Evolutionary conservation across 768 basidiomycete species (phyloP), one percentile per base, ranked within the genome.

Genomic region (Hydnomerulius pinastri): DNA sequence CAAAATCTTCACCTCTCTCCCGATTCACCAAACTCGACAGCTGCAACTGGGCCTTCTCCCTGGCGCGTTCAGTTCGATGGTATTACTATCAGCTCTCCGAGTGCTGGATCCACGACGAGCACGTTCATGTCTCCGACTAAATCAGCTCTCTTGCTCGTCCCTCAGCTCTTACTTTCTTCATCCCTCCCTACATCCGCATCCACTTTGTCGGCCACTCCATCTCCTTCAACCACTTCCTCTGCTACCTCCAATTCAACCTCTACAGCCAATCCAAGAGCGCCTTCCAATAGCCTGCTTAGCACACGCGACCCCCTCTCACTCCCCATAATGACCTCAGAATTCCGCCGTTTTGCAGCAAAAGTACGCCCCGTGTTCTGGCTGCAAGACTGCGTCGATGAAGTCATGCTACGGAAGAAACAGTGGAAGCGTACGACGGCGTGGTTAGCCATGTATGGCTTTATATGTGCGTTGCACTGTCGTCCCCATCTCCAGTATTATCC

Each of bases 341-440:
- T 94, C 61, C 79, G 85, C 54, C 74, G 90, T 20, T 95, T 96
- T 51, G 79, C 94, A 4, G 77, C 82, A 6, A 84, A 78, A 57
- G 75, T 83, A 4, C 90, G 90, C 1, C 86, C 89, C 0, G 70
- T 93, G 6, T 96, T 95, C 60, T 96, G 92, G 93, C 55, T 95
- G 17, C 90, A 91, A 69, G 93, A 97, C 63, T 71, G 93, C 1
- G 62, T 90, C 12, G 93, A 96, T 65, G 93, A 95, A 69, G 76
- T 93, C 3, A 48, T 95, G 4, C 73, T 89, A 55, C 95, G 93
- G 93, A 85, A 80, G 64, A 77, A 79, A 38, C 85, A 86, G 0
- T 86, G 84, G 86, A 79, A 77, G 59, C 73, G 80, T 35, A 94
- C 93, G 1, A 63, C 71, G 33, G 77, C 81, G 0, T 95, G 88